Percentiles rank a stretch among this genome's conserved stretches.
Evolutionary conservation across 768 basidiomycete species (phyloP).

Genomic region (Boletales sp.): DNA sequence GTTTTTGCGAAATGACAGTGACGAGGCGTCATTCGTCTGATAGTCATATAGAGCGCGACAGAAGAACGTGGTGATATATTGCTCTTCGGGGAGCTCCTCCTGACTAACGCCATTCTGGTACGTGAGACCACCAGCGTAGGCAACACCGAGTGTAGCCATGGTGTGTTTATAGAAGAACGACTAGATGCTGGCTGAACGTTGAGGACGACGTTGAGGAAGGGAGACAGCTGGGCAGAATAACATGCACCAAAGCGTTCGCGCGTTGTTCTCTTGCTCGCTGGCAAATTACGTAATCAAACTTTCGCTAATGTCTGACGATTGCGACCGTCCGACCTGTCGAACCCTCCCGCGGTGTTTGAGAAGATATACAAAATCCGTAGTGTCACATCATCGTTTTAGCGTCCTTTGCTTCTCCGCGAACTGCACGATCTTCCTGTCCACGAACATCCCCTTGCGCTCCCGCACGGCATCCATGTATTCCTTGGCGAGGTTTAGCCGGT

Average conservation of each 20-base stretch:
- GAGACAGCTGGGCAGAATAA: slow-evolving; percentile 12
- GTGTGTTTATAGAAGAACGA: slow-evolving; percentile 1
- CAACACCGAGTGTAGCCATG: slow-evolving; percentile 26
- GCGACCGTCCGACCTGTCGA: too few species aligned
- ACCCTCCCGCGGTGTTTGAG: not conserved
- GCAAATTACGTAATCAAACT: slow-evolving; percentile 24
- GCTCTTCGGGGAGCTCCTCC: slow-evolving; percentile 47
- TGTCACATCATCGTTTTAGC: slow-evolving; percentile 47
- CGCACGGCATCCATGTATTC: slow-evolving; percentile 88
- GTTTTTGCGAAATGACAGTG: slow-evolving; percentile 80
- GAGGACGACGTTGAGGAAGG: slow-evolving; percentile 9
- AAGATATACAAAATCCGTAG: too few species aligned
- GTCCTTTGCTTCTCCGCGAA: slow-evolving; percentile 98
- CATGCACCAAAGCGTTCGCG: slow-evolving; percentile 12
- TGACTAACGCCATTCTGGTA: slow-evolving; percentile 22
- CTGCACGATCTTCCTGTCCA: slow-evolving; percentile 92
- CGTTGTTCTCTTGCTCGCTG: slow-evolving; percentile 7
- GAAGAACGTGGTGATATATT: slow-evolving; percentile 68
- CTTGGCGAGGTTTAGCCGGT: slow-evolving; percentile 90
- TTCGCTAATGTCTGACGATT: slow-evolving; percentile 8
- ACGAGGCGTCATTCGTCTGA: slow-evolving; percentile 80
- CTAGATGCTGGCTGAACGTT: slow-evolving; percentile 3
- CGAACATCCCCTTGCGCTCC: slow-evolving; percentile 92
- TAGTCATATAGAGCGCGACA: slow-evolving; percentile 94
- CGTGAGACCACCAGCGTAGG: slow-evolving; percentile 13